Conservation (phyloP, 257 asterid genomes). For the Phtheirospermum japonicum region DNA sequence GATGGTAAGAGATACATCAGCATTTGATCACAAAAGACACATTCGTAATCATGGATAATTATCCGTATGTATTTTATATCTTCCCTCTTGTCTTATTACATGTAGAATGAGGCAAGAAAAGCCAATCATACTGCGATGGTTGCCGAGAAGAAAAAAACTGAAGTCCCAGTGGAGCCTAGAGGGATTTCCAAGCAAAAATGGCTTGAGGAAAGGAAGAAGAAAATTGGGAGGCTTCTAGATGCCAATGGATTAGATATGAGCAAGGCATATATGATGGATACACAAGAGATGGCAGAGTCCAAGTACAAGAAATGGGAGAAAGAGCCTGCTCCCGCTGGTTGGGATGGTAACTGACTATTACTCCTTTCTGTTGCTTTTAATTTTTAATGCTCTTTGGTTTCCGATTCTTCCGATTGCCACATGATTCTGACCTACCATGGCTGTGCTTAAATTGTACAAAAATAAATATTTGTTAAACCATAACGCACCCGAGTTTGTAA, state of each 20-base stretch:
- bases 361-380: not conserved
- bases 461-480: not conserved
- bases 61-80: not conserved
- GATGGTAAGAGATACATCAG: slow-evolving; percentile 74
- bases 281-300: slow-evolving; percentile 74
- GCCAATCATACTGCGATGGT: slow-evolving; percentile 94
- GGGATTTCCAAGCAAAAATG: slow-evolving; percentile 95
- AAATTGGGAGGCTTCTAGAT: slow-evolving; percentile 81
- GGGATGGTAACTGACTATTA: slow-evolving; percentile 71
- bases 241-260: slow-evolving; percentile 93
- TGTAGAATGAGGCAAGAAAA: slow-evolving; percentile 79
- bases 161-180: slow-evolving; percentile 75
- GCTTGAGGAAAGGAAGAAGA: slow-evolving; percentile 95
- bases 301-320: slow-evolving; percentile 96
- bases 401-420: no score
- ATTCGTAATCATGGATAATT: not conserved
- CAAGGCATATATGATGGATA: slow-evolving; percentile 88
- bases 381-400: no score
- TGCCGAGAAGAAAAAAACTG: slow-evolving; percentile 72
- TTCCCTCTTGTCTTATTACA: slow-evolving; percentile 22
- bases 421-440: no score
- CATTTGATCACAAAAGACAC: slow-evolving; percentile 3
- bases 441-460: not conserved
- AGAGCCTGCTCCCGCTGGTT: slow-evolving; percentile 94
- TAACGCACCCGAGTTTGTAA: slow-evolving; percentile 4